Conservation (phyloP, 352 stramenopile species). For the Pythium plurisporium region DNA sequence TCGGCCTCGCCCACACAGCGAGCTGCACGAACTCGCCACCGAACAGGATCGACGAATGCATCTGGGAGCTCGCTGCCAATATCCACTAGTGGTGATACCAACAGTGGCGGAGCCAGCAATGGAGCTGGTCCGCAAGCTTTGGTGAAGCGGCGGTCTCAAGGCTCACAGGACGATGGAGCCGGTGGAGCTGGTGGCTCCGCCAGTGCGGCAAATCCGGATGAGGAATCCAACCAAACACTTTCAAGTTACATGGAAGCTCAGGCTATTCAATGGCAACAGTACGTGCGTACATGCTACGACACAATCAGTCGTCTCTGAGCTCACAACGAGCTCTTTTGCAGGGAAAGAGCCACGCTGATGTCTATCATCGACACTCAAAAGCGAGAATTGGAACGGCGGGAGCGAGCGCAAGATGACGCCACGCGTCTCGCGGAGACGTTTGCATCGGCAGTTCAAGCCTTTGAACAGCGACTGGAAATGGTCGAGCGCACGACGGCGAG, state of each 20-base stretch:
- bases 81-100: background rate
- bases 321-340: constrained; percentile 16
- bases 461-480: constrained; percentile 49
- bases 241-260: background rate
- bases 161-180: background rate
- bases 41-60: background rate
- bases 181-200: background rate
- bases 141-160: constrained; percentile 5
- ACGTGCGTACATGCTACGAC: background rate
- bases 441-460: constrained; percentile 41
- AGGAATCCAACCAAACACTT: background rate
- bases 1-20: constrained; percentile 17
- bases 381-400: constrained; percentile 48
- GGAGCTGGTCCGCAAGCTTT: background rate
- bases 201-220: background rate
- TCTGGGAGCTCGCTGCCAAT: background rate
- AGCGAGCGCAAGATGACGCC: constrained; percentile 49
- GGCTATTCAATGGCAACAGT: constrained; percentile 5
- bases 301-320: too few species aligned
- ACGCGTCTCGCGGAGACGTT: constrained; percentile 52
- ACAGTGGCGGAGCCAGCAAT: background rate
- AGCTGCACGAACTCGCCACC: background rate
- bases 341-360: constrained; percentile 50
- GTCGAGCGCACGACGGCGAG: constrained; percentile 40
- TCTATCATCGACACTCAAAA: constrained; percentile 60